These are phyloP conservation scores for Maudiozyma barnettii DNA, from an alignment of 805 yeast species.

Conservation along the genomic window DNA sequence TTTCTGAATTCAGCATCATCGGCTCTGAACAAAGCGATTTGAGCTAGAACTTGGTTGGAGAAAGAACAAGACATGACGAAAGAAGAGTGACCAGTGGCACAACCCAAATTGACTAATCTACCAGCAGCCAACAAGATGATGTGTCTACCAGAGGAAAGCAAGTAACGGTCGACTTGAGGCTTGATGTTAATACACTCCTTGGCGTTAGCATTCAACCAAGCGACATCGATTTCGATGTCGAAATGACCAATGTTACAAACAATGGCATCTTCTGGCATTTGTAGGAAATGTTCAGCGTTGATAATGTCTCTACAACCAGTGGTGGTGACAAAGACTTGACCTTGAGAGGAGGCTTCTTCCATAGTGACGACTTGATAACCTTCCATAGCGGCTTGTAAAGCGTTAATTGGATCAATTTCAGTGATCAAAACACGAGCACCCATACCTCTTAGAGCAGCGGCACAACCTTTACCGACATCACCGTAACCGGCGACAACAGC, in stretches of 20 bases:
- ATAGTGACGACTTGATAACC: slow-evolving; percentile 96
- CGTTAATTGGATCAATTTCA: slow-evolving; percentile 97
- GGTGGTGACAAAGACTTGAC: slow-evolving; percentile 98
- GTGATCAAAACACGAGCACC: slow-evolving; percentile 98
- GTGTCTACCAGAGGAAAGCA: slow-evolving; percentile 83
- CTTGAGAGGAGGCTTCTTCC: slow-evolving; percentile 85
- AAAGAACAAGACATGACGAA: slow-evolving; percentile 99
- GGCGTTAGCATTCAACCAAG: slow-evolving; percentile 95
- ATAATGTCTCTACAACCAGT: slow-evolving; percentile 99
- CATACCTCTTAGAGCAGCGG: slow-evolving; percentile 96
- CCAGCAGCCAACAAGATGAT: slow-evolving; percentile 96
- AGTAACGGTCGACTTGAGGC: slow-evolving; percentile 98
- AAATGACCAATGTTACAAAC: slow-evolving; percentile 99
- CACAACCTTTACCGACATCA: slow-evolving; percentile 99
- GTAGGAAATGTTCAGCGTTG: slow-evolving; percentile 74
- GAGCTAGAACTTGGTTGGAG: slow-evolving; percentile 99
- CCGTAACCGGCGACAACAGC: slow-evolving; percentile 99
- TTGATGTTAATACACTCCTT: slow-evolving; percentile 90
- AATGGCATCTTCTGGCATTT: slow-evolving; percentile 98
- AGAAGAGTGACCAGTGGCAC: slow-evolving; percentile 99
- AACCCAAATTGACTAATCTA: slow-evolving; percentile 97
- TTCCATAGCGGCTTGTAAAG: slow-evolving; percentile 97
- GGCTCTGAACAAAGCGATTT: slow-evolving; percentile 92
- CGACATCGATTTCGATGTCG: slow-evolving; percentile 98
- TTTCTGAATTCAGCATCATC: slow-evolving; percentile 70